Evolutionary conservation across 1,284 basidiomycete species (phyloP), one percentile per base, ranked within the genome.

Genomic region (Lentinula novae-zelandiae): DNA sequence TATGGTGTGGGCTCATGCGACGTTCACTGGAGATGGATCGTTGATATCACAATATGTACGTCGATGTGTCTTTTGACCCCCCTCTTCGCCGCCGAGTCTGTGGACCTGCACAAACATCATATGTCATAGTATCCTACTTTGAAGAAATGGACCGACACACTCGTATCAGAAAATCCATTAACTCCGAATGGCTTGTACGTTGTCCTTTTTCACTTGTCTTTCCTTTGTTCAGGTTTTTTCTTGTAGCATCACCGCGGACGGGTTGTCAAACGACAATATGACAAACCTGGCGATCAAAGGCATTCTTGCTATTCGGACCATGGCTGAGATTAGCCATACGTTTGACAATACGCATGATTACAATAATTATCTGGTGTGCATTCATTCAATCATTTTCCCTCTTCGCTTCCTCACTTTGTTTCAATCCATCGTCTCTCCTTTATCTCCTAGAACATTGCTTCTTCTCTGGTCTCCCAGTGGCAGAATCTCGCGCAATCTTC

Each of bases 381-480:
- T 27, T 36, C 17, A 10, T 17, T 13, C 44, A 36, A 9, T 33
- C 27, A 5, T 8, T 34, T 48, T 27, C 20, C 13, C 1, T n/a
- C 12, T 5, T n/a, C 13, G 51, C n/a, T 17, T 34, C 34, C 17
- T 51, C 49, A 34, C 31, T 34, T 9, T 17, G 46, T 49, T 49
- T 49, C 0, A 8, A 27, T 20, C 13, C 13, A 15, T 22, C 13
- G n/a, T 17, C 44, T 17, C 7, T 38, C 10, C 22, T 12, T 31
- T 22, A 5, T 12, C n/a, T 42, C 27, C 27, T 22, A 72, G 69
- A 63, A 60, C 46, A 67, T 54, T 31, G 68, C 67, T 17, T 57
- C 60, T 22, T 56, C 59, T 17, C 68, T 66, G 55, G 64, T 68
- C 22, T 54, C 53, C 48, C 60, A 67, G 44, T 74, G 72, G 71